Evolutionary conservation across 2,329 filamentous ascomycete species (phyloP).

Genomic region (Mycosphaerella arachidis): DNA sequence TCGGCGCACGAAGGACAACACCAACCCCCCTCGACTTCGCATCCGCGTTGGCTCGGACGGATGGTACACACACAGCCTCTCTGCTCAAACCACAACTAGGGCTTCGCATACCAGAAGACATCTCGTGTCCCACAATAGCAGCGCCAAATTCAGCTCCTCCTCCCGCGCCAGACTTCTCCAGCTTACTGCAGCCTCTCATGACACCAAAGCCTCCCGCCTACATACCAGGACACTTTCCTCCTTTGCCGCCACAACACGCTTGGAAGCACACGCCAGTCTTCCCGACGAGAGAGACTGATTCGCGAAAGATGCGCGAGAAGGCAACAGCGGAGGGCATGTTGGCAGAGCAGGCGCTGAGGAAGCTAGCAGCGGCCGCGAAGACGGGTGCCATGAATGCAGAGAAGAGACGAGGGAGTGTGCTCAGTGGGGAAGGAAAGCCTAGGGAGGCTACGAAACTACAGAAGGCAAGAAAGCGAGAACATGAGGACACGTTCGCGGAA

Average conservation of each 20-base stretch:
- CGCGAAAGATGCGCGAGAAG: slow-evolving; percentile 51
- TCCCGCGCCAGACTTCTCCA: slow-evolving; percentile 41
- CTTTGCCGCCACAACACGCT: slow-evolving; percentile 60
- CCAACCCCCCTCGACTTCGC: slow-evolving; percentile 59
- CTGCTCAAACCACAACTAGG: slow-evolving; percentile 40
- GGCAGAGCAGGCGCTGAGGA: slow-evolving; percentile 61
- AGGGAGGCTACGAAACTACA: slow-evolving; percentile 17
- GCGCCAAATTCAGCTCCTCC: slow-evolving; percentile 38
- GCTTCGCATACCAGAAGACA: slow-evolving; percentile 30
- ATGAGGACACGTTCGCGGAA: slow-evolving; percentile 52
- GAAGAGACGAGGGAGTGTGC: slow-evolving; percentile 36
- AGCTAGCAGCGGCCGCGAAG: slow-evolving; percentile 49
- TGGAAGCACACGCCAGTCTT: slow-evolving; percentile 59
- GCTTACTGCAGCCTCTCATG: slow-evolving; percentile 50
- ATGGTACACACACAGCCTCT: slow-evolving; percentile 36
- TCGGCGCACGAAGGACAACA: slow-evolving; percentile 50
- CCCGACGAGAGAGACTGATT: slow-evolving; percentile 55
- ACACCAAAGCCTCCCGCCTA: slow-evolving; percentile 48
- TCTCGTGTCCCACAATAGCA: slow-evolving; percentile 38
- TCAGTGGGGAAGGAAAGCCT: slow-evolving; percentile 26
- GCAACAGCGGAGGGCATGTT: slow-evolving; percentile 62
- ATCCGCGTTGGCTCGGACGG: slow-evolving; percentile 42
- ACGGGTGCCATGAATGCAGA: slow-evolving; percentile 46
- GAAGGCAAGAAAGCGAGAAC: slow-evolving; percentile 33
- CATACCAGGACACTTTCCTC: slow-evolving; percentile 58